Conservation (phyloP, 768 basidiomycete species). For the Tulasnella sp. region DNA sequence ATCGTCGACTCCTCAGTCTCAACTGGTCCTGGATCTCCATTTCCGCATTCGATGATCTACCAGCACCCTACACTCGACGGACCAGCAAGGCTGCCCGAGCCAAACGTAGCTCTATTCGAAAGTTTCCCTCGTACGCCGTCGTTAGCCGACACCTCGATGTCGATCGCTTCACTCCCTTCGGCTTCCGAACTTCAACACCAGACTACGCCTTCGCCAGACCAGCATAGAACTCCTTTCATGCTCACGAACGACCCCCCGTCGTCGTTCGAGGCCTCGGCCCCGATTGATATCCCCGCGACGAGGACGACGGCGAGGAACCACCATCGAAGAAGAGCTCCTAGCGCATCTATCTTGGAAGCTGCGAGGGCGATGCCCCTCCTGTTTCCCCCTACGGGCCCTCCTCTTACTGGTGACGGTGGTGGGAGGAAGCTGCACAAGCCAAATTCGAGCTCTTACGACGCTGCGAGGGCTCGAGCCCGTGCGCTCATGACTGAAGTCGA, state of each 20-base stretch:
- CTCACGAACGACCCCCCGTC: background rate
- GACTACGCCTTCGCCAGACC: too few species aligned
- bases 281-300: background rate
- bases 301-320: background rate
- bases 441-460: background rate
- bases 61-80: background rate
- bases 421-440: background rate
- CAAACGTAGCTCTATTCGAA: background rate
- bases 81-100: background rate
- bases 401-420: too few species aligned
- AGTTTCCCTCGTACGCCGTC: background rate
- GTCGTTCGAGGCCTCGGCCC: background rate
- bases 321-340: background rate
- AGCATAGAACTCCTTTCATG: background rate
- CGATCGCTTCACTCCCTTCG: background rate
- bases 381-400: too few species aligned
- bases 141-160: background rate
- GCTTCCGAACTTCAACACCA: too few species aligned
- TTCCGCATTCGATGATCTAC: background rate
- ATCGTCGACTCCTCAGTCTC: background rate
- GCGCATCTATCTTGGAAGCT: background rate
- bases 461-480: background rate
- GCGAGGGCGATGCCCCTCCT: background rate
- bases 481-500: background rate
- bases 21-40: background rate